These are phyloP conservation scores for Colletotrichum navitas DNA, from an alignment of 2,329 filamentous ascomycete species.

Conservation along the genomic window DNA sequence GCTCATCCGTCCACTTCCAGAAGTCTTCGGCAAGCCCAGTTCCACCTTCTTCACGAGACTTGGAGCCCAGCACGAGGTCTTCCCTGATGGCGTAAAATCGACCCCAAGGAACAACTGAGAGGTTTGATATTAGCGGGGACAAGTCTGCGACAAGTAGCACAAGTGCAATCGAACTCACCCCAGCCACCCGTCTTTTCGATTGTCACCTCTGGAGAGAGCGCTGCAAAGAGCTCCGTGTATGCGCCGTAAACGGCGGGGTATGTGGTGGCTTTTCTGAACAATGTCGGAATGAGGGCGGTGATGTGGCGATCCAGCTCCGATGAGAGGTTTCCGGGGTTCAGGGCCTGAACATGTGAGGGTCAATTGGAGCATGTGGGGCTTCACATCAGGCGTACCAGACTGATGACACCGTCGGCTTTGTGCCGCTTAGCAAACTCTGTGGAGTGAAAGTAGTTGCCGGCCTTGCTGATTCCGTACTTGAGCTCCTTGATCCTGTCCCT, in stretches of 20 bases:
- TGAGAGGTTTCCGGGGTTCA: conserved; percentile 57
- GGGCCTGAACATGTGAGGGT: conserved; percentile 33
- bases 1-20: conserved; percentile 58
- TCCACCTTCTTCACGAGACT: conserved; percentile 53
- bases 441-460: conserved; percentile 50
- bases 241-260: conserved; percentile 55
- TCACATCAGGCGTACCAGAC: conserved; percentile 30
- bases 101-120: conserved; percentile 55
- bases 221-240: conserved; percentile 63
- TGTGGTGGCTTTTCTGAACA: conserved; percentile 41
- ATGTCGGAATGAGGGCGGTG: conserved; percentile 31
- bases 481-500: conserved; percentile 43
- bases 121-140: neutral
- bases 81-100: conserved; percentile 50
- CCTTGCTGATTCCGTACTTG: conserved; percentile 52
- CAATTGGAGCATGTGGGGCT: neutral
- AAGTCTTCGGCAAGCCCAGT: conserved; percentile 53
- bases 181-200: conserved; percentile 52
- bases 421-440: conserved; percentile 49
- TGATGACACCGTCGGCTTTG: conserved; percentile 44
- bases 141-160: neutral
- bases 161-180: conserved; percentile 40
- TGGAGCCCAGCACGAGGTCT: conserved; percentile 48
- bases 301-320: conserved; percentile 50
- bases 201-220: conserved; percentile 58